Evolutionary conservation across 371 early-diverging fungal genomes (phyloP), one percentile per base, ranked within the genome.

Genomic region (Syncephalis plumigaleata): DNA sequence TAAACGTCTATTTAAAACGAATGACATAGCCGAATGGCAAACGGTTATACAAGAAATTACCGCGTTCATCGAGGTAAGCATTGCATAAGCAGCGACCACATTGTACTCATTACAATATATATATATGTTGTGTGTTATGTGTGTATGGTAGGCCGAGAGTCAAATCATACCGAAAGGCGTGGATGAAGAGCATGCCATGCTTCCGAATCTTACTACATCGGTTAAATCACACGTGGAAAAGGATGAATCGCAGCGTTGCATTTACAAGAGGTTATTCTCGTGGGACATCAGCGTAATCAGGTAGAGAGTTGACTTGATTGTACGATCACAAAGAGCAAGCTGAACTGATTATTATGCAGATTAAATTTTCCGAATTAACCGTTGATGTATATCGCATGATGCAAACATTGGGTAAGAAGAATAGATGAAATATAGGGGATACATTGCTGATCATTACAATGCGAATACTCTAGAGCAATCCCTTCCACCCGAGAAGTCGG

Each of bases 381-480:
- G 59, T 94, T 47, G 97, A 97, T 52, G 89, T 95, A 91, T 92
- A 86, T 64, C 77, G 91, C 22, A 86, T 97, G 55, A 61, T 92
- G 24, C 93, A 93, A 54, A 75, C 85, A 20, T 67, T 97, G 1
- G 97, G 67, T 67, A 47, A 45, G 39, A 0, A 25, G 4, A 7
- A 31, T 31, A 7, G 11, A 7, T 31, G 31, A 7, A 7, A 11
- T 31, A 7, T 4, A 7, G 4, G 31, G 4, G 4, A 31, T 31
- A 7, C 4, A 7, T 31, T 31, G 11, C 11, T 31, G 11, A 31
- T 31, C 31, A 31, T 7, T 31, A 4, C 4, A 31, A 31, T 7
- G 11, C 31, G 31, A 31, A 7, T 7, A 7, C 4, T 7, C 31
- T 31, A 31, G 31, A 31, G 11, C 31, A 31, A 31, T 31, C 7